Conservation (phyloP, 2,329 filamentous ascomycete species). For the Sporothrix protearum region DNA sequence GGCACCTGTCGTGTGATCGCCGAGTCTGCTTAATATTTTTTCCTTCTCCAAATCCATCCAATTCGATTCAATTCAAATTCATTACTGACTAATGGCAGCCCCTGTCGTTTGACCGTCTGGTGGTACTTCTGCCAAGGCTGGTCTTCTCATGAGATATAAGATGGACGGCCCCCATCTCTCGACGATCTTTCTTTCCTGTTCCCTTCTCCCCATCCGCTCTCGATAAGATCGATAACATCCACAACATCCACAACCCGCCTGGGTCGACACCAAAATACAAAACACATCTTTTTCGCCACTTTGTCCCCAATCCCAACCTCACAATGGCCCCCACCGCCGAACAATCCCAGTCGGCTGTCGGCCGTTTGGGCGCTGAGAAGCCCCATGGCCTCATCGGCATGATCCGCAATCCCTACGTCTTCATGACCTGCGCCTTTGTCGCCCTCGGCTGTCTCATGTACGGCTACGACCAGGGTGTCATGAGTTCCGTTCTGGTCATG, state of each 20-base stretch:
- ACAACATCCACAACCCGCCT: neutral
- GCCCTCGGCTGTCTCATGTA: slow-evolving; percentile 23
- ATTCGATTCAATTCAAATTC: too few relatives aligned
- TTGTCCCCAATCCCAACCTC: neutral
- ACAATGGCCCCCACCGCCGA: neutral
- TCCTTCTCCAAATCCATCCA: too few relatives aligned
- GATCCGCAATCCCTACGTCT: slow-evolving; percentile 42
- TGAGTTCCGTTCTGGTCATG: slow-evolving; percentile 20
- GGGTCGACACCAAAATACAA: neutral
- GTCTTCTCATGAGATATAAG: neutral
- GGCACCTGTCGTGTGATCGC: neutral
- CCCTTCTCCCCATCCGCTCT: neutral
- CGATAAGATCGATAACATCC: neutral
- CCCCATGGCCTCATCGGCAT: slow-evolving; percentile 39
- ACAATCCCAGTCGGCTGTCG: slow-evolving; percentile 37
- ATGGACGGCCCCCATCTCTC: neutral
- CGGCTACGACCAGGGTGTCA: slow-evolving; percentile 23
- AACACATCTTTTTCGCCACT: neutral
- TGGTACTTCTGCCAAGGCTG: neutral
- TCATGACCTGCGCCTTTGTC: slow-evolving; percentile 31
- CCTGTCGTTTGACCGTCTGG: neutral
- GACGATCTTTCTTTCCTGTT: neutral
- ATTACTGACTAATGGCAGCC: too few relatives aligned
- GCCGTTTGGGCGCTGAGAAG: slow-evolving; percentile 38
- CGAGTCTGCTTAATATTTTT: too few relatives aligned